Evolutionary conservation across 257 asterid species (phyloP), one percentile per base, ranked within the genome.

Genomic region (Solanum pimpinellifolium): DNA sequence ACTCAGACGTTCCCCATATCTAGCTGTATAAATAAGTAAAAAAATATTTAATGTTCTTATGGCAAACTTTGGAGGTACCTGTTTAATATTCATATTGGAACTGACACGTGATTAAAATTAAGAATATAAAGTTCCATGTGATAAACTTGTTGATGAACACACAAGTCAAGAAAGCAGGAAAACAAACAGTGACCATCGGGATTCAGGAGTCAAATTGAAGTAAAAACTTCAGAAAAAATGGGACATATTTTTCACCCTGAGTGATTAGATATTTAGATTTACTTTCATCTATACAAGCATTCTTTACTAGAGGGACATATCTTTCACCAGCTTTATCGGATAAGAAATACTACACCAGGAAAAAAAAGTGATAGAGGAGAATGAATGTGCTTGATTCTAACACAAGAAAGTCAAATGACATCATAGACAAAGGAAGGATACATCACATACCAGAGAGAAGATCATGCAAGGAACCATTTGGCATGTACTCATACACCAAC

Each of bases 401-500:
- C 69, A 29, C 20, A 80, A 47, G 44, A 37, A 81, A 49, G 31
- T 81, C 42, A 49, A 81, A 81, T 29, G 85, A 81, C 69, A 49
- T 5, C 46, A 49, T 18, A 81, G 44, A 20, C 29, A 29, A 81
- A 49, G 46, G 31, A 18, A 81, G 69, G 11, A 29, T 47, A 47
- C 27, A 80, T 47, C 44, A 49, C 69, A 11, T 81, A 81, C 85
- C 85, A 11, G 27, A 29, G 42, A 81, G 85, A 81, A 81, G 46
- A 81, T 81, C 85, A 29, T 81, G 69, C 15, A 81, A 31, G 21
- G 85, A 81, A 81, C 85, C 85, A 81, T 81, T 81, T 81, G 85
- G 85, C 85, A 81, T 81, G 85, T 29, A 81, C 85, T 81, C 85
- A 81, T 81, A 81, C 46, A 81, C 85, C 62, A 81, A 49, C 85